Evolutionary conservation across 2,329 filamentous ascomycete genomes (phyloP), one percentile per base, ranked within the genome.

Genomic region (Alternaria sp.): DNA sequence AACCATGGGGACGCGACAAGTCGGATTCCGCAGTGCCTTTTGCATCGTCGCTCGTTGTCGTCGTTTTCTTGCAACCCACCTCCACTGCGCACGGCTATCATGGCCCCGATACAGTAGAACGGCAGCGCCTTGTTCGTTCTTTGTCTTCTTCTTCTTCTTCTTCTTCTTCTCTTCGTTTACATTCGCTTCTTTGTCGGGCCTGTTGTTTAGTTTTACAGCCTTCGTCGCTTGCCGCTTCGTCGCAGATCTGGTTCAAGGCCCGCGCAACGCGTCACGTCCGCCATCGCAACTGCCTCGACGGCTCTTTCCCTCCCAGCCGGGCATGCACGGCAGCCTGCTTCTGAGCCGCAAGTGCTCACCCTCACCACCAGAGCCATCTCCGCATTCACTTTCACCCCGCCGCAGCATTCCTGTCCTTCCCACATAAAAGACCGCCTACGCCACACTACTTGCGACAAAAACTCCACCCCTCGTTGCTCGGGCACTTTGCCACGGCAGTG

Each of bases 241-340:
- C 17, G 23, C 24, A 33, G 17, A n/a, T 42, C 34, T 17, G 21
- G 33, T 14, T 28, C 33, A 39, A 45, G 46, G 46, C 9, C 34
- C 48, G 56, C 55, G 52, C 52, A 59, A 51, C 60, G 60, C 56
- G 60, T 62, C 49, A 56, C 44, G 52, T 31, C 54, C 31, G 21
- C 44, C 34, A 56, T 51, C 39, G 48, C 36, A 51, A 56, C 49
- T 49, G 57, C 53, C 57, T 49, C 48, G n/a, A 56, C 40, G 48
- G 42, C 53, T 26, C 24, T 28, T 58, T 42, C 37, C 51, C 40
- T 40, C 17, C 42, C 46, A 41, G 39, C 51, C 40, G 39, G 21
- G 52, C 55, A 45, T 29, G 37, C 37, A 54, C 45, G 41, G 49
- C 50, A 54, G 57, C 57, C 53, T 62, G 53, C 42, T 46, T 26